Evolutionary conservation across 108 stramenopile species (phyloP).

Genomic region (Skeletonema potamos): DNA sequence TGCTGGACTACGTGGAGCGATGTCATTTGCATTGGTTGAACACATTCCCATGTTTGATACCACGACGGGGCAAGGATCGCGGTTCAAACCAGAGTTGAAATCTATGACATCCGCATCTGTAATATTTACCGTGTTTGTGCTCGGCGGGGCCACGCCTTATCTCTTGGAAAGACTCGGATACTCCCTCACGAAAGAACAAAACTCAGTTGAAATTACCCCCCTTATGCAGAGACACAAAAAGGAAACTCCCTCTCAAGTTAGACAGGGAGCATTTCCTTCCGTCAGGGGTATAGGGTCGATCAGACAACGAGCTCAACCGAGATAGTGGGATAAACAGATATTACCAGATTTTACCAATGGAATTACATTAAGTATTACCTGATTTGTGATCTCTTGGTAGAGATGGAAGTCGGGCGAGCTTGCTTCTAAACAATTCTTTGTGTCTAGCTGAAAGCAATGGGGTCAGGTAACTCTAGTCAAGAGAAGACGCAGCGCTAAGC

Average conservation of each 20-base stretch:
- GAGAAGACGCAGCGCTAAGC: too few relatives aligned
- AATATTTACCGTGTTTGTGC: slow-evolving; percentile 83
- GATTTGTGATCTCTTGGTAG: too few relatives aligned
- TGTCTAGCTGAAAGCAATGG: too few relatives aligned
- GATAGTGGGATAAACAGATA: not conserved
- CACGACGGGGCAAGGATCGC: slow-evolving; percentile 73
- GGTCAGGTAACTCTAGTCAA: too few relatives aligned
- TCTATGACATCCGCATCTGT: slow-evolving; percentile 90
- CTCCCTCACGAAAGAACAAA: slow-evolving; percentile 24
- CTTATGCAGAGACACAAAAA: slow-evolving; percentile 13
- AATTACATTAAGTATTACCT: too few relatives aligned
- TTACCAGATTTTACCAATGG: too few relatives aligned
- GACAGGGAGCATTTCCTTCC: not conserved
- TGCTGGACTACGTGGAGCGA: slow-evolving; percentile 86
- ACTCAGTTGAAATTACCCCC: slow-evolving; percentile 37
- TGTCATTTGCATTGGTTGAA: slow-evolving; percentile 91
- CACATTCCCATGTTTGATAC: slow-evolving; percentile 84
- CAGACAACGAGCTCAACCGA: not conserved
- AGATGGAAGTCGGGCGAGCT: too few relatives aligned
- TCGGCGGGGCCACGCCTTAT: slow-evolving; percentile 82
- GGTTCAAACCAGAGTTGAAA: slow-evolving; percentile 84
- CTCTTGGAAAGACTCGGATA: slow-evolving; percentile 73
- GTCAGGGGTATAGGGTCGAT: not conserved
- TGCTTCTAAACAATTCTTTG: too few relatives aligned
- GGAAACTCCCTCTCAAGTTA: not conserved